Base-by-base conservation (phyloP, 768 basidiomycete genomes). In the Suillus spraguei region DNA sequence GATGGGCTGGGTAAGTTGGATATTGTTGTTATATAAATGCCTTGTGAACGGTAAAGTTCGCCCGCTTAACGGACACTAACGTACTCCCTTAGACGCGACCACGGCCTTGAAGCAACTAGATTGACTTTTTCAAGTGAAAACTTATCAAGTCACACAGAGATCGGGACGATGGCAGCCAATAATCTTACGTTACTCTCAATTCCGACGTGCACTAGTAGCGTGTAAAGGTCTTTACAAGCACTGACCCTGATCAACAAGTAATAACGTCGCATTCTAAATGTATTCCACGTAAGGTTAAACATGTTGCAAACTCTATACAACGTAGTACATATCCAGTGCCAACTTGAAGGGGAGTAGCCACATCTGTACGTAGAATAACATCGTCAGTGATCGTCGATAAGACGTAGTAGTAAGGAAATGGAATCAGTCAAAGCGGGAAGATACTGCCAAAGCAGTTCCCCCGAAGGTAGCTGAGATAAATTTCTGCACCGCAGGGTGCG, bases 391-490 rank as follows among this genome's bases (percentile, higher is more conserved):
- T 58, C 20, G 13, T 59, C 46, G 59, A 44, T 22, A 35, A 10
- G 2, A 53, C 47, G 10, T 33, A 42, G 16, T n/a, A 28, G 38
- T 20, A 46, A 63, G 47, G 50, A 60, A 69, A 39, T 39, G 9
- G 42, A 44, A 61, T 83, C 82, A 83, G 81, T 77, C 63, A 74
- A 75, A 83, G 75, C 84, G 83, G 82, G 76, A 74, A 64, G 63
- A 59, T 63, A 60, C 74, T 77, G 64, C 77, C 75, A 80, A 80
- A 76, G 77, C 73, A 73, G 74, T 69, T 76, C 74, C 80, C 82
- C 85, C 85, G 88, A 90, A 92, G 91, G 91, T 92, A 92, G 90
- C 90, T 92, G 91, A 92, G 91, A 85, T 90, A 82, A 74, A 68
- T 86, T 88, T 92, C 90, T 90, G 87, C 91, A 92, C 76, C 80